Percentiles rank a stretch among this genome's conserved stretches.
Evolutionary conservation across 495 filamentous ascomycete genomes (phyloP).

Genomic region (Melanomma pulvis-pyrius): DNA sequence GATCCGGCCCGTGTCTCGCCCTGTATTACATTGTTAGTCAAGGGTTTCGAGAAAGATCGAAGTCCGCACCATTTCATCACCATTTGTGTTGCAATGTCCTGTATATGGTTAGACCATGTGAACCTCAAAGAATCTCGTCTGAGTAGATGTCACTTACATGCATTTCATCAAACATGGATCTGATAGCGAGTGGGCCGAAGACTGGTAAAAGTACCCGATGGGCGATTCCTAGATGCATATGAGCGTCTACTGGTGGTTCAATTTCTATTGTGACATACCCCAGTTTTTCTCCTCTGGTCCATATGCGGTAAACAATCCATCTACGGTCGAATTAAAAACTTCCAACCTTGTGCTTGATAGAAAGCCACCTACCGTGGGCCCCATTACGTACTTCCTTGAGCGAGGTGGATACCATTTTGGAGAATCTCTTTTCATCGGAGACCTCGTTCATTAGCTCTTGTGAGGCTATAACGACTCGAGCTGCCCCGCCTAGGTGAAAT

Average conservation of each 20-base stretch:
- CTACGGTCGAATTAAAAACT: neutral
- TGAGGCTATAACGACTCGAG: conserved; percentile 17
- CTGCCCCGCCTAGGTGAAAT: conserved; percentile 2
- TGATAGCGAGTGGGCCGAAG: conserved; percentile 25
- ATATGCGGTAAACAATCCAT: conserved; percentile 21
- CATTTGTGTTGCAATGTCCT: conserved; percentile 27
- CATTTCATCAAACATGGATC: conserved; percentile 31
- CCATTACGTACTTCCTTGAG: conserved; percentile 27
- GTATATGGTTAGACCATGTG: neutral
- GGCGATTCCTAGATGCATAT: conserved; percentile 15
- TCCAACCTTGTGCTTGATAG: neutral
- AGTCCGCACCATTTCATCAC: conserved; percentile 24
- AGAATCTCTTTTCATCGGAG: conserved; percentile 18
- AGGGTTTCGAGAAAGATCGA: neutral
- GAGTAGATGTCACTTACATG: conserved; percentile 17
- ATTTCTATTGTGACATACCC: conserved; percentile 1
- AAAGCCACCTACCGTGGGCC: conserved; percentile 8
- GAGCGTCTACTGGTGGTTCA: neutral
- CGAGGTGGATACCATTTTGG: conserved; percentile 6
- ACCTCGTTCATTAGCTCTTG: conserved; percentile 27
- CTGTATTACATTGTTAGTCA: neutral
- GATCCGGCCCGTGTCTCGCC: conserved; percentile 38
- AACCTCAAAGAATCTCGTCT: neutral
- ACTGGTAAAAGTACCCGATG: conserved; percentile 22
- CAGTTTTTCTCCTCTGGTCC: conserved; percentile 27